Evolutionary conservation across 331 rosid genomes (phyloP).

Genomic region (Prunus yedoensis): DNA sequence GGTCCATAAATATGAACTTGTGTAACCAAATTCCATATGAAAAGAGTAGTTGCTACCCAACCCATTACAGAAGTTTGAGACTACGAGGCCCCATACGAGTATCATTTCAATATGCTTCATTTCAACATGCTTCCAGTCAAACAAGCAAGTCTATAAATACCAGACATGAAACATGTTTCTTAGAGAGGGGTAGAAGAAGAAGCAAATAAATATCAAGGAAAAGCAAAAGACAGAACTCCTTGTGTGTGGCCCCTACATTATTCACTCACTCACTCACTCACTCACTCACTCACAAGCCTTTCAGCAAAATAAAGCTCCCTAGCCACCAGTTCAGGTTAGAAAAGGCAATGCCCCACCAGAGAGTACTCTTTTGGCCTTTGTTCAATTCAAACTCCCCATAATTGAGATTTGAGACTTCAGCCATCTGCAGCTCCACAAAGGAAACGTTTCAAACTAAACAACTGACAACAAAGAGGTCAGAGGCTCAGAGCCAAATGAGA

Average conservation of each 20-base stretch:
- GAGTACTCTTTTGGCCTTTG: slow-evolving; percentile 52
- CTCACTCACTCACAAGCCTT: slow-evolving; percentile 32
- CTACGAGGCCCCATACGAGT: slow-evolving; percentile 19
- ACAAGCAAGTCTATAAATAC: slow-evolving; percentile 58
- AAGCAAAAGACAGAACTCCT: slow-evolving; percentile 54
- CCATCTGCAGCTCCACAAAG: slow-evolving; percentile 45
- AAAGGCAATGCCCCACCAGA: slow-evolving; percentile 44
- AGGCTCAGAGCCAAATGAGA: background rate
- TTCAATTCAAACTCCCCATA: slow-evolving; percentile 40
- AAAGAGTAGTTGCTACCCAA: background rate
- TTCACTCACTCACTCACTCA: slow-evolving; percentile 9
- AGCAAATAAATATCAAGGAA: slow-evolving; percentile 34
- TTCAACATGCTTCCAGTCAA: slow-evolving; percentile 68
- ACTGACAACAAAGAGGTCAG: background rate
- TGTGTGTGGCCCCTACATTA: slow-evolving; percentile 51
- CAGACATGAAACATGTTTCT: slow-evolving; percentile 92
- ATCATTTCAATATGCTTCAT: slow-evolving; percentile 49
- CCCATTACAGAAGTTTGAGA: slow-evolving; percentile 10
- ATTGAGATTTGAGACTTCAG: slow-evolving; percentile 32
- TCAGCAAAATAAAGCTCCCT: slow-evolving; percentile 53
- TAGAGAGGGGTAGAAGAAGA: slow-evolving; percentile 47
- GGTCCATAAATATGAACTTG: slow-evolving; percentile 3
- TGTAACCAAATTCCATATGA: background rate
- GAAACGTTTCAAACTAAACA: slow-evolving; percentile 1
- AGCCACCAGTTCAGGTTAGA: slow-evolving; percentile 47